Percentiles rank a stretch among this genome's conserved stretches.
Evolutionary conservation across 108 stramenopile genomes (phyloP).

Genomic region (Fragilariopsis cylindrus): DNA sequence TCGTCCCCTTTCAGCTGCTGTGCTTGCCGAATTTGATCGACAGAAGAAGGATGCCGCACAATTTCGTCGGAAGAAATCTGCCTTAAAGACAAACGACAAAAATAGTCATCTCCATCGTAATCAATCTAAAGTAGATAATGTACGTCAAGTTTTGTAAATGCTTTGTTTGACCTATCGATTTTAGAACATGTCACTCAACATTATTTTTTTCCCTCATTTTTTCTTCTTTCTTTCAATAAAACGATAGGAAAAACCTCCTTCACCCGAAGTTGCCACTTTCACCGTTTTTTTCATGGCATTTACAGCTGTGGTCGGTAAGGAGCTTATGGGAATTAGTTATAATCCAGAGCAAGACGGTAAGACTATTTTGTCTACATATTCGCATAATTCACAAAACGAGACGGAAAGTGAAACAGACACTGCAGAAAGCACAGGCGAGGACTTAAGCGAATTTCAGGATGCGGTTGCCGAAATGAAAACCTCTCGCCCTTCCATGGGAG

Average conservation of each 20-base stretch:
- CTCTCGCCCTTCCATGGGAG: conserved; percentile 32
- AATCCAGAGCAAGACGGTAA: conserved; percentile 43
- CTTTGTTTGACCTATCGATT: neutral
- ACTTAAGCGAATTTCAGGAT: conserved; percentile 38
- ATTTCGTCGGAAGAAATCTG: conserved; percentile 56
- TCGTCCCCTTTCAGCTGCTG: conserved; percentile 78
- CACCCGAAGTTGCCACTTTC: conserved; percentile 76
- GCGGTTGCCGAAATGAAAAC: conserved; percentile 44
- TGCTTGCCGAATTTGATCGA: conserved; percentile 83
- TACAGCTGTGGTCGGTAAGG: conserved; percentile 76
- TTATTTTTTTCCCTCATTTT: neutral
- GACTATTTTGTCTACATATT: conserved; percentile 74
- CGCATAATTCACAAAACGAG: conserved; percentile 25
- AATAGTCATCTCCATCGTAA: conserved; percentile 38
- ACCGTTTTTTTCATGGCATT: conserved; percentile 87
- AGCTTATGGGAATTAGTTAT: conserved; percentile 66
- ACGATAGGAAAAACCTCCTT: conserved; percentile 35
- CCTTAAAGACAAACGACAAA: conserved; percentile 28
- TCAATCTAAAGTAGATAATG: conserved; percentile 39
- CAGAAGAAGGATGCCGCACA: conserved; percentile 82
- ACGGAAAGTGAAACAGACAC: conserved; percentile 25
- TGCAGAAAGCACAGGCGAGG: conserved; percentile 19
- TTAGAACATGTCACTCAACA: neutral
- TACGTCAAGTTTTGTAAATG: conserved; percentile 26
- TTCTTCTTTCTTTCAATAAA: neutral